Evolutionary conservation across 2,329 filamentous ascomycete species (phyloP).

Genomic region (Fusarium luffae): DNA sequence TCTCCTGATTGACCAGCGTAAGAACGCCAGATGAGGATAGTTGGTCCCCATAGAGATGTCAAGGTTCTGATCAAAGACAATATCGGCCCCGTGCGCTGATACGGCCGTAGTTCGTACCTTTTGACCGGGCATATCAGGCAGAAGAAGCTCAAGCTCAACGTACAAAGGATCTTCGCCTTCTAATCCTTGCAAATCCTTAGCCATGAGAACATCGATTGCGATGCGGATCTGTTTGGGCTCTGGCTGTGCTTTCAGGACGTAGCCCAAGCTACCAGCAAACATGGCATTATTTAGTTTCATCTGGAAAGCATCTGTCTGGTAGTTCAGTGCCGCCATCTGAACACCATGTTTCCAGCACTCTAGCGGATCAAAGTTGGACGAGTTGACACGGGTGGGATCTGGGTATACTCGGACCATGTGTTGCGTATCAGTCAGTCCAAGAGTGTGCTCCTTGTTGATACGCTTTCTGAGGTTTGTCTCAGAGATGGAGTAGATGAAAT

Average conservation of each 20-base stretch:
- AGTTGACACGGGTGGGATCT: constrained; percentile 26
- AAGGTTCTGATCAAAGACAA: background rate
- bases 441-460: background rate
- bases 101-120: background rate
- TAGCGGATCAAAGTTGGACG: constrained; percentile 23
- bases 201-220: constrained; percentile 8
- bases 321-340: constrained; percentile 32
- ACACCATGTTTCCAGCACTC: constrained; percentile 18
- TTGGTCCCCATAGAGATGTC: background rate
- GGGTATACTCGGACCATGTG: constrained; percentile 28
- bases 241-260: background rate
- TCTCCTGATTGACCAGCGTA: background rate
- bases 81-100: rapidly evolving
- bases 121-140: background rate
- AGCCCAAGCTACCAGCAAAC: constrained; percentile 14
- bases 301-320: constrained; percentile 11
- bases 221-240: background rate
- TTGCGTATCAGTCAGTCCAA: background rate
- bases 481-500: constrained; percentile 23
- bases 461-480: constrained; percentile 13
- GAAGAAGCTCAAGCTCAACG: constrained; percentile 6
- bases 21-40: background rate
- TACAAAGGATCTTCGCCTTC: rapidly evolving
- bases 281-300: constrained; percentile 17
- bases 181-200: background rate